Base-by-base conservation (phyloP, 2,329 filamentous ascomycete species). In the Lomentospora prolificans region DNA sequence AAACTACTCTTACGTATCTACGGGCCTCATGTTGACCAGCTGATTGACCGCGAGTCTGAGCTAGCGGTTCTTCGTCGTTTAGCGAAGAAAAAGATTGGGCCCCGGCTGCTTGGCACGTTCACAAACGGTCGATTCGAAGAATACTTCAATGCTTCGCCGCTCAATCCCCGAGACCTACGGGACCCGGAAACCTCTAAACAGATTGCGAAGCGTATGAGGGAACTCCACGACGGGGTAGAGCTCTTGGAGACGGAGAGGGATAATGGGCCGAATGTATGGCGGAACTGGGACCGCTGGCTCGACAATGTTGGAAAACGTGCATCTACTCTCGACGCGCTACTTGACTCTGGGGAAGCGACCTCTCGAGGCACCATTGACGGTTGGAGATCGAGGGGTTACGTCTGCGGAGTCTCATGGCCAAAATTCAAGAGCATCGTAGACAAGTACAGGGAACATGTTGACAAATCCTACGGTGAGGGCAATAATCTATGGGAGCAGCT, bases 201-300 rank as follows among this genome's bases (percentile, higher is more conserved):
- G 66, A 99, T 99, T 65, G 92, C 94, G 10, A 97, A 97, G 75
- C 88, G 94, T 53, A 96, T 99, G 90, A 81, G 91, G 60, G 94
- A 99, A 69, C 78, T 99, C 33, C 94, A 99, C 64, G 89, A 96
- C 54, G 94, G 94, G 0, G 86, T 99, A 59, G 90, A 96, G 27
- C 75, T 99, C 19, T 78, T 96, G 0, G 80, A 86, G 1, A 77
- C 84, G 33, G 94, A 99, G 70, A 80, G 84, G 53, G 80, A 87
- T 33, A 84, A 79, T 19, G 94, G 94, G 0, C 87, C 94, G 0
- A 86, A 84, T 56, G 86, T 96, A 9, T 95, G 90, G 81, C 84
- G 81, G 62, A 97, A 96, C 66, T 99, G 92, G 92, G 90, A 97
- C 67, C 88, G 86, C 66, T 96, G 91, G 91, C 78, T 91, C 5